Base-by-base conservation (phyloP, 352 stramenopile genomes). In the Pythium biforme region DNA sequence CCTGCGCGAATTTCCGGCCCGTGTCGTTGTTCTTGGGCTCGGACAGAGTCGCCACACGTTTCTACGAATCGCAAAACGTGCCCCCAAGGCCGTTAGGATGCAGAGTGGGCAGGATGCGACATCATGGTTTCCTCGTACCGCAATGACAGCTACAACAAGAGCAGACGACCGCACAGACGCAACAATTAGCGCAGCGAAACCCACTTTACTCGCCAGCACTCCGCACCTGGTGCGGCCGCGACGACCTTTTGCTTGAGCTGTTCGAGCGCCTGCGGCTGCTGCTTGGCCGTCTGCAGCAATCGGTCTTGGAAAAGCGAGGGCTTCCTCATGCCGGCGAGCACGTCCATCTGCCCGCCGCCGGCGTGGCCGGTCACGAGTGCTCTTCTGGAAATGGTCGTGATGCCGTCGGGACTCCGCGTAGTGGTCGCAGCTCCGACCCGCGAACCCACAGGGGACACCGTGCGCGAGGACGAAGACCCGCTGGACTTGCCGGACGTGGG, bases 21-120 rank as follows among this genome's bases (percentile, higher is more conserved):
- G 68, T 64, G 9, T 70, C 55, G 22, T 72, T 83, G 34, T 72
- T 79, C 7, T 70, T 69, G 17, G 86, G 83, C 15, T 72, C 72
- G 11, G 86, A 79, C 9, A 94, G 62, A 10, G 51, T 66, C 62
- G 91, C 77, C 43, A 86, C 86, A 20, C 83, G 74, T 71, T 88
- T 85, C 83, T 92, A 47, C 17, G n/a, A n/a, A n/a, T n/a, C n/a
- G n/a, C n/a, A n/a, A n/a, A n/a, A n/a, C n/a, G n/a, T n/a, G n/a
- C n/a, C n/a, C n/a, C n/a, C n/a, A n/a, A n/a, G n/a, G n/a, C n/a
- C n/a, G n/a, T n/a, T n/a, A n/a, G n/a, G n/a, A n/a, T n/a, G n/a
- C n/a, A n/a, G n/a, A n/a, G n/a, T n/a, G n/a, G n/a, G n/a, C n/a
- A n/a, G n/a, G n/a, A n/a, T n/a, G n/a, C n/a, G n/a, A n/a, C n/a